Conservation (phyloP, 2,329 filamentous ascomycete species). For the Chrysoporthe deuterocubensis region DNA sequence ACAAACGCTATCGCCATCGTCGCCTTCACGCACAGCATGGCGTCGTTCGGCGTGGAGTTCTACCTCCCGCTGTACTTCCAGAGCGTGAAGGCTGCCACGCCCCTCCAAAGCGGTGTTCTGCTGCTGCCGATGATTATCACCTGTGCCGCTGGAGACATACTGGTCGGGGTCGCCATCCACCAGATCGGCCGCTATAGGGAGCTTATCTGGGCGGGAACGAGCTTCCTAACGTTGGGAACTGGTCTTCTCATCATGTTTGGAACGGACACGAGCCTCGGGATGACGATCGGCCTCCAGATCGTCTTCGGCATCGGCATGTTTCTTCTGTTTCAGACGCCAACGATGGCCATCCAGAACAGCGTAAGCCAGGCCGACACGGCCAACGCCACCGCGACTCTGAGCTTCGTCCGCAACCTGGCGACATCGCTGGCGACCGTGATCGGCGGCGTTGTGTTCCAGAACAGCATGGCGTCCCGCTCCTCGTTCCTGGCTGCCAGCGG, state of each 20-base stretch:
- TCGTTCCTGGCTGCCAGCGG: slow-evolving; percentile 29
- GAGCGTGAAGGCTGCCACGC: slow-evolving; percentile 58
- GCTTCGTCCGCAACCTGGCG: slow-evolving; percentile 57
- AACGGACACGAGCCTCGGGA: not conserved
- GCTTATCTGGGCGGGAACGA: slow-evolving; percentile 54
- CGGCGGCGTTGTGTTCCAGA: slow-evolving; percentile 41
- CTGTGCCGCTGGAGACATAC: slow-evolving; percentile 2
- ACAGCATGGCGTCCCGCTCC: slow-evolving; percentile 32
- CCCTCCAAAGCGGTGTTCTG: slow-evolving; percentile 54
- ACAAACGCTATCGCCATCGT: slow-evolving; percentile 56
- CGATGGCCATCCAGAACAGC: slow-evolving; percentile 65
- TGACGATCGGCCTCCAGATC: slow-evolving; percentile 6
- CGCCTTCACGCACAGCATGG: slow-evolving; percentile 49
- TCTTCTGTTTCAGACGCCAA: slow-evolving; percentile 44
- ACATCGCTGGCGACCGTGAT: slow-evolving; percentile 58
- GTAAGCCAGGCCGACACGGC: slow-evolving; percentile 61
- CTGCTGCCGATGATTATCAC: slow-evolving; percentile 14
- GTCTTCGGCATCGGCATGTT: slow-evolving; percentile 5
- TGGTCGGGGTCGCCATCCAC: slow-evolving; percentile 42
- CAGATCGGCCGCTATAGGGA: slow-evolving; percentile 60
- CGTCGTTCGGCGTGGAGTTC: slow-evolving; percentile 64
- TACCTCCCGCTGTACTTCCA: slow-evolving; percentile 74
- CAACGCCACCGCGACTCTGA: slow-evolving; percentile 61
- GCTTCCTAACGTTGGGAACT: slow-evolving; percentile 58
- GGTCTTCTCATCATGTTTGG: slow-evolving; percentile 57